Base-by-base conservation (phyloP, 2,329 filamentous ascomycete species). In the Colletotrichum tropicale region DNA sequence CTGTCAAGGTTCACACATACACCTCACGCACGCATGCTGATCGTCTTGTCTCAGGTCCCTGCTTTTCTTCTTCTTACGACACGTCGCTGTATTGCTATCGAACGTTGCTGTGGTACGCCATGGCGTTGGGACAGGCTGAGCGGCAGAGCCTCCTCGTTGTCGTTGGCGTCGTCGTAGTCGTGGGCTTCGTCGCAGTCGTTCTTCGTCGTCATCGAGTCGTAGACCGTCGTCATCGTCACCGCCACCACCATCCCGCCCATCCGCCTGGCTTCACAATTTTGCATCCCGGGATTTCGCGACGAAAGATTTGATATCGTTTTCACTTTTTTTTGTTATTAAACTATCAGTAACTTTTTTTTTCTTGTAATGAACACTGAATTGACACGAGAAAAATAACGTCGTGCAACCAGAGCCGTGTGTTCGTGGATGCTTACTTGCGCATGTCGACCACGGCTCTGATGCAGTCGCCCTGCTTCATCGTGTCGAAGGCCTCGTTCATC, bases 401-500 rank as follows among this genome's bases (percentile, higher is more conserved):
- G 62, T 30, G 74, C 74, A 76, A 76, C 30, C 58, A 69, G 60
- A 76, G 64, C 74, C 74, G 65, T 69, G 43, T 48, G 43, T 48
- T 48, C 43, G 43, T 48, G 43, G 43, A 48, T 73, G 74, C 74
- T 76, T 76, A 76, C 77, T 84, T 85, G 77, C 85, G 83, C 90
- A 93, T 92, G 80, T 91, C 92, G 70, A 98, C 94, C 12, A 98
- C 97, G 80, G 95, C 98, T 78, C 97, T 95, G 82, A 99, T 98
- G 87, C 97, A 99, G 86, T 98, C 96, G 75, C 97, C 97, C 76
- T 93, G 91, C 90, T 98, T 98, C 97, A 99, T 99, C 80, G 94
- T 92, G 78, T 95, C 92, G 82, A 98, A 99, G 24, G 96, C 96
- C 67, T 90, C 88, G 90, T 98, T 98, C 86, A 99, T 98, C 82